Conservation (phyloP, 2,329 filamentous ascomycete species). For the Penicillium thymicola region DNA sequence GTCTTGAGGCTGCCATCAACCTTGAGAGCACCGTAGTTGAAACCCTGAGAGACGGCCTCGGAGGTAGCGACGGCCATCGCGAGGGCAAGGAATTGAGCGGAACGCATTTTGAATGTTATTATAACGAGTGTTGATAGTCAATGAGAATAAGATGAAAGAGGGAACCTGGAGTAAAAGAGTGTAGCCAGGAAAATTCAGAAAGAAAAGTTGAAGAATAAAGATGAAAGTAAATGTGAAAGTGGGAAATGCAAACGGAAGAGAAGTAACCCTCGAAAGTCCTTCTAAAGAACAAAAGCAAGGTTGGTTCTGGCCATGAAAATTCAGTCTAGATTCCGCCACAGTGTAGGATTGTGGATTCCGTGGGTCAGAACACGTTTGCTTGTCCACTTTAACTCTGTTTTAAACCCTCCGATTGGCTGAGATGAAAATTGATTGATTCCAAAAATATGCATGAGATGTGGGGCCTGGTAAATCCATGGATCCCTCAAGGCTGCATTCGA, state of each 20-base stretch:
- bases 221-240: background rate
- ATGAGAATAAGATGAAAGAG: background rate
- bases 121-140: conserved; percentile 7
- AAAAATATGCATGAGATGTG: conserved; percentile 10
- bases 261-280: conserved; percentile 2
- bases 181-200: conserved; percentile 9
- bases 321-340: conserved; percentile 24
- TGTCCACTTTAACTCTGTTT: conserved; percentile 8
- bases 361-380: conserved; percentile 25
- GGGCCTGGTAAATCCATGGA: background rate
- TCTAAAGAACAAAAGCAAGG: conserved; percentile 5
- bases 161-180: conserved; percentile 8
- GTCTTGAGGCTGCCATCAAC: conserved; percentile 40
- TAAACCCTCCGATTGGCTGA: background rate
- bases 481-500: background rate
- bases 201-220: conserved; percentile 5
- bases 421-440: background rate
- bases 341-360: conserved; percentile 10
- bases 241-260: conserved; percentile 12
- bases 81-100: conserved; percentile 33
- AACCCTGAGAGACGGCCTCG: conserved; percentile 43
- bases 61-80: conserved; percentile 34
- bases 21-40: conserved; percentile 48
- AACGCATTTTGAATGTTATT: conserved; percentile 29
- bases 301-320: conserved; percentile 1